Evolutionary conservation across 2,329 filamentous ascomycete species (phyloP).

Genomic region (Pezicula neosporulosa): DNA sequence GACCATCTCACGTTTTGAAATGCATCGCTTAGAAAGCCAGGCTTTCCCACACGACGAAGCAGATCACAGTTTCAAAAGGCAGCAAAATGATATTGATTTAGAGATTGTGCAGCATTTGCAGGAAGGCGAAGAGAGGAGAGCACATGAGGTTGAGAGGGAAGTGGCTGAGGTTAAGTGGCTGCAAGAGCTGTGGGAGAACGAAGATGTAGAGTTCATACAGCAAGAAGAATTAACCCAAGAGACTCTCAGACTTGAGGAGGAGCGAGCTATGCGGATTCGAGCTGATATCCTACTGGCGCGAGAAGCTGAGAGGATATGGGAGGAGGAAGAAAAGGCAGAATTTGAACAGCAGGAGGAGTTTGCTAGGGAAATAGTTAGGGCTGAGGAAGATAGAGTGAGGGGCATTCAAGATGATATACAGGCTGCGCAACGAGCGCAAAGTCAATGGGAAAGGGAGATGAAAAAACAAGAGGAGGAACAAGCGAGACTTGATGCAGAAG

Average conservation of each 20-base stretch:
- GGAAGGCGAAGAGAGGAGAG: not conserved
- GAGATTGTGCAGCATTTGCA: not conserved
- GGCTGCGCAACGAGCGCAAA: not conserved
- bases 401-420: not conserved
- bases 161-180: not conserved
- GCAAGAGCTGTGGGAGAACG: not conserved
- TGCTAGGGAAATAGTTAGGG: not conserved
- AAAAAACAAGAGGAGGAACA: too few species aligned
- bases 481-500: too few species aligned
- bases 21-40: not conserved
- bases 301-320: not conserved
- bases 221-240: not conserved
- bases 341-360: not conserved
- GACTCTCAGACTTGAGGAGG: not conserved
- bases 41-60: not conserved
- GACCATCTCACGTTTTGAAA: not conserved
- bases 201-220: not conserved
- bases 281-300: not conserved
- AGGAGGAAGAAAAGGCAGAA: not conserved
- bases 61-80: not conserved
- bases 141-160: not conserved
- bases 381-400: not conserved
- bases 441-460: too few species aligned
- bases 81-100: not conserved
- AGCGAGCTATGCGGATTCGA: not conserved